Evolutionary conservation across 768 basidiomycete genomes (phyloP).

Genomic region (Leccinum aurantiacum): DNA sequence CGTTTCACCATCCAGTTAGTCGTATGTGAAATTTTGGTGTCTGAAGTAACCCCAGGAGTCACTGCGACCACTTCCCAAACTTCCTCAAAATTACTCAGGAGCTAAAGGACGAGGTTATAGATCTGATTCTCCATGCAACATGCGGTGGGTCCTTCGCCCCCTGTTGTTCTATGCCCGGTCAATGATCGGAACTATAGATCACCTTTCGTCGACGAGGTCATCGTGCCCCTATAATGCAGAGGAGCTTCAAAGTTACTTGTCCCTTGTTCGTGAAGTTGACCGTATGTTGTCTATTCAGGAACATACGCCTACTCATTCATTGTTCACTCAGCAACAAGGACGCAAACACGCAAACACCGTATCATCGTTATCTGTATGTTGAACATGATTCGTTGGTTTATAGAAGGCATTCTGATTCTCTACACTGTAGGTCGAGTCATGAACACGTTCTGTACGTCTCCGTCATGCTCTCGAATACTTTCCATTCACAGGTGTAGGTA

Average conservation of each 20-base stretch:
- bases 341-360: constrained; percentile 13
- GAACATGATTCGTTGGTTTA: neutral
- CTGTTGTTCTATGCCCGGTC: neutral
- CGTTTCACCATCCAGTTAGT: neutral
- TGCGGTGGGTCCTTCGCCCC: constrained; percentile 16
- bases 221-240: constrained; percentile 18
- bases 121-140: constrained; percentile 26
- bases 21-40: neutral
- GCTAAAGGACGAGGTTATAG: constrained; percentile 26
- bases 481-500: constrained; percentile 24
- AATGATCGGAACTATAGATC: constrained; percentile 15
- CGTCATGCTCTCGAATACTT: constrained; percentile 10
- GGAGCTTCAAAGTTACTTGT: constrained; percentile 20
- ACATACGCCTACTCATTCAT: constrained; percentile 1
- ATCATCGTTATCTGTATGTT: constrained; percentile 22
- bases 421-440: constrained; percentile 29
- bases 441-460: constrained; percentile 27
- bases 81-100: constrained; percentile 24
- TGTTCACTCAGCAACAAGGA: constrained; percentile 9
- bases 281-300: constrained; percentile 12
- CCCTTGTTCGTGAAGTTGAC: constrained; percentile 26
- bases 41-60: constrained; percentile 7
- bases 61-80: constrained; percentile 34
- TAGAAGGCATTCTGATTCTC: constrained; percentile 6
- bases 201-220: constrained; percentile 28